These are phyloP conservation scores for Zychaea mexicana DNA, from an alignment of 371 early-diverging fungal species.

Conservation along the genomic window DNA sequence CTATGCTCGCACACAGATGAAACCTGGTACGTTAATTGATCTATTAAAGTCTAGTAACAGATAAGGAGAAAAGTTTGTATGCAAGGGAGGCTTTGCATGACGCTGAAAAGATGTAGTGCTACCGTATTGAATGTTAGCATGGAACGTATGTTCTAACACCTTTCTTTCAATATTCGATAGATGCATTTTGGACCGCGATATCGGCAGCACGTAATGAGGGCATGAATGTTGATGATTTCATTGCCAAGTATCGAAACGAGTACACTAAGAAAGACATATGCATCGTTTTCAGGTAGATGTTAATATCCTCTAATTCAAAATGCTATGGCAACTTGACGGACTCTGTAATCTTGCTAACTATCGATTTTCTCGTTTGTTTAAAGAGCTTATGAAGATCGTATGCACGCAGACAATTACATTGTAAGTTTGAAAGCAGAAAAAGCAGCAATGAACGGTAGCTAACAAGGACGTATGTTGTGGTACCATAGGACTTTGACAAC, in stretches of 20 bases:
- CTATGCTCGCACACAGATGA: background rate
- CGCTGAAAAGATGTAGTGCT: no score
- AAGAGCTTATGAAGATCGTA: constrained; percentile 40
- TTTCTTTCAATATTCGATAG: no score
- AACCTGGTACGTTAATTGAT: background rate
- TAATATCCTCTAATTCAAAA: background rate
- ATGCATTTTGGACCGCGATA: constrained; percentile 26
- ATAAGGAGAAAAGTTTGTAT: no score
- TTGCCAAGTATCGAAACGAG: background rate
- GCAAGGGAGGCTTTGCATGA: no score
- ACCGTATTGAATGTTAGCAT: no score
- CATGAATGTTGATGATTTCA: constrained; percentile 14
- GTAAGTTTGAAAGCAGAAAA: no score
- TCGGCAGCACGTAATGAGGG: constrained; percentile 35
- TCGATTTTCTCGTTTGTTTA: constrained; percentile 14
- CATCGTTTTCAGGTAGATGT: constrained; percentile 25
- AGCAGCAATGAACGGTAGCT: no score
- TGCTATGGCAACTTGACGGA: no score
- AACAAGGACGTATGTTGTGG: no score
- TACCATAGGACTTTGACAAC: constrained; percentile 71
- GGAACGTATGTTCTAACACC: no score
- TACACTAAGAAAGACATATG: constrained; percentile 14
- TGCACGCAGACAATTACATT: constrained; percentile 32
- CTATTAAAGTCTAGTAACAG: no score
- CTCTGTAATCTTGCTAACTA: background rate